Percentiles rank a stretch among this genome's conserved stretches.
These are phyloP conservation scores for Capsicum rhomboideum DNA, from an alignment of 257 asterid genomes.

Conservation along the genomic window DNA sequence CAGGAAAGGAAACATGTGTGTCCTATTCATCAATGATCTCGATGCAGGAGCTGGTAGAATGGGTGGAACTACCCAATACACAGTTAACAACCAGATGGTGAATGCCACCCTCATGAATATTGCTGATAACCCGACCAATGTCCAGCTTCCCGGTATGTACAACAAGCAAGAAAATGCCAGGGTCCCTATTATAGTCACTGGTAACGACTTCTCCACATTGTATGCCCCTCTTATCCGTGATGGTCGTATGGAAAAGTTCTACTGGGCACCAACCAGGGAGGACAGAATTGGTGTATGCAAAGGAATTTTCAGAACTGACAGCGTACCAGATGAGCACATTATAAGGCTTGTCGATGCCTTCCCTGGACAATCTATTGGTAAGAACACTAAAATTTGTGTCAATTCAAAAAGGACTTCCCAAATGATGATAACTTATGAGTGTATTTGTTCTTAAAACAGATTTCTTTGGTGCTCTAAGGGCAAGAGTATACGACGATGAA, in stretches of 20 bases:
- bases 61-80: constrained; percentile 89
- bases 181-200: constrained; percentile 74
- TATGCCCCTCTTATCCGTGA: constrained; percentile 91
- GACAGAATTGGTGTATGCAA: constrained; percentile 81
- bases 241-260: constrained; percentile 95
- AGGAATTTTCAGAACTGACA: constrained; percentile 70
- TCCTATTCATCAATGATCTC: constrained; percentile 80
- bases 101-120: constrained; percentile 93
- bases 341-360: constrained; percentile 63
- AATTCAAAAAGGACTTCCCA: not conserved
- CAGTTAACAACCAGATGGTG: constrained; percentile 92
- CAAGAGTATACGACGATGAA: constrained; percentile 75
- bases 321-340: constrained; percentile 34
- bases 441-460: constrained; percentile 18
- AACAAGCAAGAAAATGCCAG: constrained; percentile 87
- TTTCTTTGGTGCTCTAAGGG: constrained; percentile 87
- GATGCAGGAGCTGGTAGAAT: constrained; percentile 89
- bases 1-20: constrained; percentile 78
- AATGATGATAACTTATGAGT: not conserved
- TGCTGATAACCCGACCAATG: constrained; percentile 84
- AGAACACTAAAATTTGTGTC: not conserved
- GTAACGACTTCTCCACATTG: constrained; percentile 78
- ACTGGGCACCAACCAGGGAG: constrained; percentile 90
- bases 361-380: constrained; percentile 92
- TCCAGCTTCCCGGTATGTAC: constrained; percentile 94